Conservation (phyloP, 2,329 filamentous ascomycete species). For the Anthostomella pinea region DNA sequence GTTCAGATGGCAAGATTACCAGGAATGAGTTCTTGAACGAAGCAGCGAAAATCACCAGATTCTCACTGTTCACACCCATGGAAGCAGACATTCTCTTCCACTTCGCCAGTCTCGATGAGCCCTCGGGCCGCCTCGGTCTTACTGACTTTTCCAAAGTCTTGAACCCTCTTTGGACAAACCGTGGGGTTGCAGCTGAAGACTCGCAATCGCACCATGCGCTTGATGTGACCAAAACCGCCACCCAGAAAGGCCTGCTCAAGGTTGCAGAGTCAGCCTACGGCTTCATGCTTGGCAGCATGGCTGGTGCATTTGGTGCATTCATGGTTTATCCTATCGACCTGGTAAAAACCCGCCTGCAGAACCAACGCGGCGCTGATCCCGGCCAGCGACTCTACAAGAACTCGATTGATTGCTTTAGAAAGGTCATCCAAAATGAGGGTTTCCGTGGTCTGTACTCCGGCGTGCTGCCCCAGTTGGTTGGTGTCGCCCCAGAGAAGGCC, state of each 20-base stretch:
- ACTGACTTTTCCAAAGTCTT: conserved; percentile 91
- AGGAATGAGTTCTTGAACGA: conserved; percentile 92
- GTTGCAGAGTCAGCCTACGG: conserved; percentile 80
- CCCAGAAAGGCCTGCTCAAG: conserved; percentile 58
- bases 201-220: conserved; percentile 30
- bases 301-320: conserved; percentile 95
- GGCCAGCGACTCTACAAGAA: conserved; percentile 95
- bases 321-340: conserved; percentile 99
- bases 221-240: conserved; percentile 50
- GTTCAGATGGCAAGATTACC: conserved; percentile 87
- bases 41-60: conserved; percentile 84
- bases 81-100: conserved; percentile 98
- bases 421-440: conserved; percentile 91
- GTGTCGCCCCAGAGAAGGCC: conserved; percentile 98
- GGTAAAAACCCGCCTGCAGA: conserved; percentile 98
- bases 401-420: conserved; percentile 90
- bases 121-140: conserved; percentile 78
- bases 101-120: conserved; percentile 89
- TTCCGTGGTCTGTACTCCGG: conserved; percentile 88
- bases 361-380: conserved; percentile 79
- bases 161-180: conserved; percentile 84
- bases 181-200: conserved; percentile 52
- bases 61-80: conserved; percentile 96
- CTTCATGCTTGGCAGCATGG: conserved; percentile 83
- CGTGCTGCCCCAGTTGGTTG: conserved; percentile 90